Evolutionary conservation across 1,139 yeast genomes (phyloP), one percentile per base, ranked within the genome.

Genomic region (Yamadazyma conglobata): DNA sequence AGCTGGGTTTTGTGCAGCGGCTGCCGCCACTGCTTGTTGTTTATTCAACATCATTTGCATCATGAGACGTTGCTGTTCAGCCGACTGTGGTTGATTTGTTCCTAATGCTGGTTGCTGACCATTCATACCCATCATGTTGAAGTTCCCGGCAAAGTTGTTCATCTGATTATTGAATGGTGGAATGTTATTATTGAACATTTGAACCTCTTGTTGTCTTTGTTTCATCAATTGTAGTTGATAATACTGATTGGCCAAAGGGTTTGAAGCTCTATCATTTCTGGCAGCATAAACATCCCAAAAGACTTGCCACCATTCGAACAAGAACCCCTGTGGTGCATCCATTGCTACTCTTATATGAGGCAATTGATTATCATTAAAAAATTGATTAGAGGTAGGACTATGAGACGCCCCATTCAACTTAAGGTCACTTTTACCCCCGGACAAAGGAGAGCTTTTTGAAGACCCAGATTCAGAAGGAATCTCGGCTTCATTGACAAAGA

Each of bases 281-380:
- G 95, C 94, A 48, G 83, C 84, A 57, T 83, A 86, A 27, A 87
- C 80, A 54, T 89, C 96, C 96, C 96, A 89, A 52, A 88, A 89
- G 19, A 88, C 79, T 60, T 79, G 88, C 96, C 96, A 89, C 96
- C 97, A 89, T 53, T 88, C 96, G 46, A 74, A 79, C 26, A 88
- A 61, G 48, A 86, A 88, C 7, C 96, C 93, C 46, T 82, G 89
- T 0, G 95, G 93, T 4, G 94, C 80, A 50, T 87, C 87, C 75
- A 76, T 73, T 15, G 78, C 67, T 47, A 76, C 68, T 32, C 64
- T 61, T 35, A 75, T 55, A 15, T 62, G 61, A 1, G 82, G 78
- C 15, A 77, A 54, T 32, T 69, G 71, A 37, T 63, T 53, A 34
- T 58, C 42, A 25, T 35, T 32, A 15, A 28, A 32, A 19, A 34